These are phyloP conservation scores for Sechiopsis laciniata DNA, from an alignment of 306 rosid species.

Conservation along the genomic window DNA sequence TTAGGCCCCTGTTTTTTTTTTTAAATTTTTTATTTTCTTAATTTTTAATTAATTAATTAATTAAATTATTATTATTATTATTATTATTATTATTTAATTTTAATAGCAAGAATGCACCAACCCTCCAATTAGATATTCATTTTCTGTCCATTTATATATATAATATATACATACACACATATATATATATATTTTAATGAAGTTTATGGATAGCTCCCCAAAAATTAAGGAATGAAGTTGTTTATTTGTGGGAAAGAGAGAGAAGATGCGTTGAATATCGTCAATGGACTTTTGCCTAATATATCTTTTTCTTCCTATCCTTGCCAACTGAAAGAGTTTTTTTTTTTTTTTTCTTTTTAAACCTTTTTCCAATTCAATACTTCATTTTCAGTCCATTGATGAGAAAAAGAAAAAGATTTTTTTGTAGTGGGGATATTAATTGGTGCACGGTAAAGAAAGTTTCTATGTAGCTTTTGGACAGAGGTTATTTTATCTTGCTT, in stretches of 20 bases:
- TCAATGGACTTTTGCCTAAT: slow-evolving; percentile 19
- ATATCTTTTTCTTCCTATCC: slow-evolving; percentile 3
- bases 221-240: slow-evolving; percentile 22
- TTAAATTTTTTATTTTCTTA: no score
- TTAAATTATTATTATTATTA: no score
- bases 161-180: no score
- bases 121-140: slow-evolving; percentile 32
- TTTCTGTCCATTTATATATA: slow-evolving; percentile 13
- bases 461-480: background rate
- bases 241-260: slow-evolving; percentile 12
- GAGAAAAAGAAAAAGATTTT: background rate
- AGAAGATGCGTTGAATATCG: slow-evolving; percentile 23
- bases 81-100: no score
- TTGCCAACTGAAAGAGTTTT: no score
- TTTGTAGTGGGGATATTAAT: slow-evolving; percentile 13
- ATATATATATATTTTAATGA: slow-evolving; percentile 18
- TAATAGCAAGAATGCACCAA: slow-evolving; percentile 32
- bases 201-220: slow-evolving; percentile 13
- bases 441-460: slow-evolving; percentile 23
- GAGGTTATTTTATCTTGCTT: background rate
- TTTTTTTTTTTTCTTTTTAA: background rate
- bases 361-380: background rate
- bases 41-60: no score
- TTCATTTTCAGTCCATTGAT: no score
- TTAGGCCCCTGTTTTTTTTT: slow-evolving; percentile 10